Conservation (phyloP, 305 asterid genomes). For the Nicotiana rustica region DNA sequence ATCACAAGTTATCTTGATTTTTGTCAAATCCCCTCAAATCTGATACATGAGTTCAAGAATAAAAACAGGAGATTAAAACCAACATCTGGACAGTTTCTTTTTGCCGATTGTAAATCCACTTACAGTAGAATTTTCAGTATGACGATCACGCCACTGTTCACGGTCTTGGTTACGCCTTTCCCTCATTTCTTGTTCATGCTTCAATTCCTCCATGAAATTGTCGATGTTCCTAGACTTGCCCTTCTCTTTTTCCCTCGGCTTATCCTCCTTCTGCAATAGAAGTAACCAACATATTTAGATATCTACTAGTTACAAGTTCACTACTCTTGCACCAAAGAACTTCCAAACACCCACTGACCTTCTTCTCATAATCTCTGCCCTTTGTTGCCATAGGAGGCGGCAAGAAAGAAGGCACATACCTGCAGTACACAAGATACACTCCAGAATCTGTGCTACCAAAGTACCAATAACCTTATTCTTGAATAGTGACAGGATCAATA, state of each 20-base stretch:
- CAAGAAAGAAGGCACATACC: conserved; percentile 96
- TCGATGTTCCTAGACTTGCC: conserved; percentile 89
- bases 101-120: conserved; percentile 38
- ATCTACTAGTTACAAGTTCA: background rate
- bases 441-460: conserved; percentile 51
- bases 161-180: conserved; percentile 95
- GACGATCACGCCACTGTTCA: conserved; percentile 83
- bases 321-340: background rate
- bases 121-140: conserved; percentile 70
- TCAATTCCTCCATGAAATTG: conserved; percentile 97
- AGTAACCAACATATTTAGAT: conserved; percentile 33
- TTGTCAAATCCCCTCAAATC: conserved; percentile 16
- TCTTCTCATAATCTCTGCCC: conserved; percentile 82
- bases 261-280: conserved; percentile 77
- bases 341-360: conserved; percentile 54
- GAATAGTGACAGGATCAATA: conserved; percentile 35
- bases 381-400: conserved; percentile 95
- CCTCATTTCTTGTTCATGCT: conserved; percentile 92
- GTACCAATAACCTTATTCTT: conserved; percentile 39
- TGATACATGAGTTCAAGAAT: conserved; percentile 13
- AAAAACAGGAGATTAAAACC: background rate
- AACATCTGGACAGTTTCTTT: background rate
- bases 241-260: conserved; percentile 83
- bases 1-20: background rate
- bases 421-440: conserved; percentile 68